Percentiles rank a stretch among this genome's conserved stretches.
These are phyloP conservation scores for Cupressus sempervirens DNA, from an alignment of 75 land plant species.

Conservation along the genomic window DNA sequence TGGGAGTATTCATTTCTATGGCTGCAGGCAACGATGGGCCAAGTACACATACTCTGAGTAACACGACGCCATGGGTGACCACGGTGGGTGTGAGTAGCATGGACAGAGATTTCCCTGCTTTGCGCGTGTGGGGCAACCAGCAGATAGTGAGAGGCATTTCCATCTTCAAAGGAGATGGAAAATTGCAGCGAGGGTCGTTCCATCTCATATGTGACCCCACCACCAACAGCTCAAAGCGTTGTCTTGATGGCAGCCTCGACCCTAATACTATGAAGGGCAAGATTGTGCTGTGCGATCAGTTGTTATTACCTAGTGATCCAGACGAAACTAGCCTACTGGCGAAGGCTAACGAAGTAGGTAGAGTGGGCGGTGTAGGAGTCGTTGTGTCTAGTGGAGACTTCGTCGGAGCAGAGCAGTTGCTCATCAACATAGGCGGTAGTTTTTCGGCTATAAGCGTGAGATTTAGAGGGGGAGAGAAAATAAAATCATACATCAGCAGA, in stretches of 20 bases:
- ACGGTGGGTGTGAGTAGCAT: conserved; percentile 31
- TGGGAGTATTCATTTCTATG: too few species aligned
- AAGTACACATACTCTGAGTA: background rate
- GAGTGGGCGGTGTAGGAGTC: too few species aligned
- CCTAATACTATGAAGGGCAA: background rate
- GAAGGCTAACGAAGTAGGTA: too few species aligned
- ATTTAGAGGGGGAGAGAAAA: too few species aligned
- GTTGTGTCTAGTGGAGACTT: too few species aligned
- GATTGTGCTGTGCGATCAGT: background rate
- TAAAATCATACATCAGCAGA: too few species aligned
- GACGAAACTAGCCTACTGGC: too few species aligned
- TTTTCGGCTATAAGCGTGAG: too few species aligned
- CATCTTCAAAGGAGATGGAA: background rate
- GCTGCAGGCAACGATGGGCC: conserved; percentile 25
- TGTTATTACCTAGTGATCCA: too few species aligned
- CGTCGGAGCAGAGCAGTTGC: too few species aligned
- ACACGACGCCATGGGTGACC: conserved; percentile 31
- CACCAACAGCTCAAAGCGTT: background rate
- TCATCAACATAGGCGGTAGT: too few species aligned
- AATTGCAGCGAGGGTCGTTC: background rate
- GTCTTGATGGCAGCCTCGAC: background rate
- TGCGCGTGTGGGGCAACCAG: background rate
- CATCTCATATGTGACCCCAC: background rate
- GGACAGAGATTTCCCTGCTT: background rate
- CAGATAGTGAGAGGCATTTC: background rate